Percentiles rank a stretch among this genome's conserved stretches.
Evolutionary conservation across 768 basidiomycete genomes (phyloP).

Genomic region (Mycena leptocephala): DNA sequence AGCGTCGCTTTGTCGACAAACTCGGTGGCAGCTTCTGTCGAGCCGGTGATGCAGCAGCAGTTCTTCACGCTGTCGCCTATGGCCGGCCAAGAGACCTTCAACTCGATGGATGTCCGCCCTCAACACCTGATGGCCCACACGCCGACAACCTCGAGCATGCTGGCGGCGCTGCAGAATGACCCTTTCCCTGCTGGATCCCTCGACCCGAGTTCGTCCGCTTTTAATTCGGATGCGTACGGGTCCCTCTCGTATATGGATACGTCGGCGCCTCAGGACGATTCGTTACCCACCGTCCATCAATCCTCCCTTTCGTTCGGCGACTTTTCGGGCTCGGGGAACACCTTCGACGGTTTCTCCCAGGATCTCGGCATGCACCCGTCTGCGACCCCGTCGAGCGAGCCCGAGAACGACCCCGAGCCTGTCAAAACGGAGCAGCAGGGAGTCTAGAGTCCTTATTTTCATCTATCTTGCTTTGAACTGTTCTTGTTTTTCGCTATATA

Average conservation of each 20-base stretch:
- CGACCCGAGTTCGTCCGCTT: slow-evolving; percentile 75
- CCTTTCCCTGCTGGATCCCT: slow-evolving; percentile 77
- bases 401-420: slow-evolving; percentile 75
- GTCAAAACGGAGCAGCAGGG: slow-evolving; percentile 75
- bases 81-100: slow-evolving; percentile 89
- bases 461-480: slow-evolving; percentile 36
- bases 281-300: slow-evolving; percentile 71
- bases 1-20: slow-evolving; percentile 92
- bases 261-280: slow-evolving; percentile 75
- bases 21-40: slow-evolving; percentile 93
- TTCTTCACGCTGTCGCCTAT: slow-evolving; percentile 92
- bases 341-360: slow-evolving; percentile 83
- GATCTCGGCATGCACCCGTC: slow-evolving; percentile 74
- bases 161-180: slow-evolving; percentile 88
- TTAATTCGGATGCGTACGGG: slow-evolving; percentile 79
- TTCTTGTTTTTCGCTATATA: slow-evolving; percentile 34
- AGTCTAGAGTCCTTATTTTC: slow-evolving; percentile 43
- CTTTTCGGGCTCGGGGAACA: slow-evolving; percentile 71
- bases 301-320: slow-evolving; percentile 81
- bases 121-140: slow-evolving; percentile 82
- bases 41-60: slow-evolving; percentile 93
- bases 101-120: slow-evolving; percentile 74
- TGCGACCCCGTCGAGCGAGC: slow-evolving; percentile 69
- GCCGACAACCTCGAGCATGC: slow-evolving; percentile 92
- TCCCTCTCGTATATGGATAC: slow-evolving; percentile 87